phyloP scores from a whole-genome alignment of 1,284 basidiomycete species.

The Taiwanofungus camphoratus region DNA sequence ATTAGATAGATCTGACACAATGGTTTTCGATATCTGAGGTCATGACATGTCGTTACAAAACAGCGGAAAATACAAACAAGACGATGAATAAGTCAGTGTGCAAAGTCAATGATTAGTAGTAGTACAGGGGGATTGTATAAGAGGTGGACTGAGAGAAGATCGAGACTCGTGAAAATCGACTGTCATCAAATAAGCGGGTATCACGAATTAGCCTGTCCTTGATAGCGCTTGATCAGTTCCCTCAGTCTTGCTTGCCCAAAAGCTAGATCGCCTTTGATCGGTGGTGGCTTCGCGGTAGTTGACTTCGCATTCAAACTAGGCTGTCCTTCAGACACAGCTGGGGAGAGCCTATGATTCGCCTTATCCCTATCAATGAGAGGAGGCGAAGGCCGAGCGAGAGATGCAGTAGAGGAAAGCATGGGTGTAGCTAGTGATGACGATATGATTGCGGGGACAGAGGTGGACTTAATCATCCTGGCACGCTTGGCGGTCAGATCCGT shows the following conservation, averaged over 20 bases:
- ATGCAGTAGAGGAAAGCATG: conserved; percentile 66
- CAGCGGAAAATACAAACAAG: too few relatives aligned
- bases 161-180: neutral
- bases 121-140: neutral
- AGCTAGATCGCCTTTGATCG: conserved; percentile 41
- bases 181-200: neutral
- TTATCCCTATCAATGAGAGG: conserved; percentile 17
- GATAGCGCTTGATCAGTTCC: conserved; percentile 78
- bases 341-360: conserved; percentile 22
- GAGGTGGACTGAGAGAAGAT: neutral
- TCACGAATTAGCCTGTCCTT: conserved; percentile 31
- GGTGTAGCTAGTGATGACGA: conserved; percentile 68
- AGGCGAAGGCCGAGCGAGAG: conserved; percentile 48
- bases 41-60: neutral
- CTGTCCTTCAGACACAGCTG: conserved; percentile 30
- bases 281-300: conserved; percentile 13
- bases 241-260: conserved; percentile 71
- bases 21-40: neutral
- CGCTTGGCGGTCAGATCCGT: conserved; percentile 25
- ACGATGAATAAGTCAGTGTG: neutral
- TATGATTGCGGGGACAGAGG: conserved; percentile 58
- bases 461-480: conserved; percentile 40
- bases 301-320: conserved; percentile 11
- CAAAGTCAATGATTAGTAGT: neutral
- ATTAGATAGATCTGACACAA: too few relatives aligned